phyloP scores from a whole-genome alignment of 306 rosid species.

The Quercus glauca region DNA sequence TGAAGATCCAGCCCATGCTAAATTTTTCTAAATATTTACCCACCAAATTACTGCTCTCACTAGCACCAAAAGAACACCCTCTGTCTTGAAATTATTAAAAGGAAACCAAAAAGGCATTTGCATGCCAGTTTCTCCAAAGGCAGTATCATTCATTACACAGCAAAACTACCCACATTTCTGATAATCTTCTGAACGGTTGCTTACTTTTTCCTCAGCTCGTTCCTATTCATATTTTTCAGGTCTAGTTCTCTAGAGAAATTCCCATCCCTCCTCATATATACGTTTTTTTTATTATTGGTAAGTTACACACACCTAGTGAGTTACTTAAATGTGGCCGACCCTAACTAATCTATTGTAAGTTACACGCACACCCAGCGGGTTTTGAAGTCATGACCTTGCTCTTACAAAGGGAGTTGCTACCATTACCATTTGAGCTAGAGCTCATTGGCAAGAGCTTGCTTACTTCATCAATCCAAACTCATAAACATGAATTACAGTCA shows the following conservation, averaged over 20 bases:
- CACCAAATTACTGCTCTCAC: not conserved
- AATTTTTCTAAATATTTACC: not conserved
- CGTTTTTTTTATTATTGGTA: too few species aligned
- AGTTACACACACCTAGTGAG: too few species aligned
- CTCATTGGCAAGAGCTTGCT: too few species aligned
- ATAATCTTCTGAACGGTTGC: not conserved
- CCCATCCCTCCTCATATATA: not conserved
- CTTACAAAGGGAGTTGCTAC: too few species aligned
- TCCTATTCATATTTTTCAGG: not conserved
- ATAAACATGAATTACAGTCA: not conserved
- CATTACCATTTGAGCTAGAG: too few species aligned
- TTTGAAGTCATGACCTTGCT: too few species aligned
- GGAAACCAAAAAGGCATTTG: not conserved
- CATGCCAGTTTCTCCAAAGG: conserved; percentile 4
- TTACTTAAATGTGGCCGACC: too few species aligned
- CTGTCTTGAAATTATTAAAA: not conserved
- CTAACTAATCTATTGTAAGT: too few species aligned
- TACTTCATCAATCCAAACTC: too few species aligned
- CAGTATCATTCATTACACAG: not conserved
- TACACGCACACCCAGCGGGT: too few species aligned
- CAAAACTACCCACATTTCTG: conserved; percentile 4
- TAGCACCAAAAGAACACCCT: not conserved
- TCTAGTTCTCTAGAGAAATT: not conserved
- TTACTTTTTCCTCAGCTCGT: not conserved
- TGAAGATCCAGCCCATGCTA: not conserved